Evolutionary conservation across 495 filamentous ascomycete genomes (phyloP), one percentile per base, ranked within the genome.

Genomic region (Tuber calosporum): DNA sequence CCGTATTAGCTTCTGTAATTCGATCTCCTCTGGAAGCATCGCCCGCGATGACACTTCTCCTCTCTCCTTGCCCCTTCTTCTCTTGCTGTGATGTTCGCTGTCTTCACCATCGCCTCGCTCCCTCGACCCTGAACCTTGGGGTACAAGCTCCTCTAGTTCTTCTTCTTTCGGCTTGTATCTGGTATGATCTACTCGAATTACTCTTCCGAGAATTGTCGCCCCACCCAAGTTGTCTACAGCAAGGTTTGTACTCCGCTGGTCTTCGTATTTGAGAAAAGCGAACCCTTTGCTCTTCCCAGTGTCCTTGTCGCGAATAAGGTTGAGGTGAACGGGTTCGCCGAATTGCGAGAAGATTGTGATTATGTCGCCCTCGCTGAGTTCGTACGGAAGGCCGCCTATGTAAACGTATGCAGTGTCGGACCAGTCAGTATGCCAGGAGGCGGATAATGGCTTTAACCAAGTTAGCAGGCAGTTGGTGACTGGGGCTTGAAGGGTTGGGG

Each of bases 401-500:
- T 95, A 95, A 81, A 99, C 86, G 83, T 94, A 99, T 75, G 95
- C 95, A 19, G 96, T 97, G 85, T 97, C 94, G 82, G 92, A 90
- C 83, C 97, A 98, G 84, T 99, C 95, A 80, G 90, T 89, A 83
- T 99, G 95, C 95, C 95, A 99, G 73, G 96, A 98, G 68, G 91
- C 95, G 67, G 79, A 81, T 48, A 74, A 71, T 36, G 79, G 79
- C 79, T 81, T 66, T 53, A 34, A 83, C 92, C 87, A 43, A 92
- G 89, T 22, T 91, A 84, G 70, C 90, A 92, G 73, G 68, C 39
- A 42, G 62, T 20, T 40, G 62, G n/a, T 58, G 53, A 17, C 11
- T 69, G 26, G 72, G 34, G n/a, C 39, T 22, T 40, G 67, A 41
- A 62, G 71, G 69, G 30, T 74, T 41, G 45, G 45, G 19, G 45